phyloP scores from a whole-genome alignment of 768 basidiomycete genomes.

The Pisolithus marmoratus region DNA sequence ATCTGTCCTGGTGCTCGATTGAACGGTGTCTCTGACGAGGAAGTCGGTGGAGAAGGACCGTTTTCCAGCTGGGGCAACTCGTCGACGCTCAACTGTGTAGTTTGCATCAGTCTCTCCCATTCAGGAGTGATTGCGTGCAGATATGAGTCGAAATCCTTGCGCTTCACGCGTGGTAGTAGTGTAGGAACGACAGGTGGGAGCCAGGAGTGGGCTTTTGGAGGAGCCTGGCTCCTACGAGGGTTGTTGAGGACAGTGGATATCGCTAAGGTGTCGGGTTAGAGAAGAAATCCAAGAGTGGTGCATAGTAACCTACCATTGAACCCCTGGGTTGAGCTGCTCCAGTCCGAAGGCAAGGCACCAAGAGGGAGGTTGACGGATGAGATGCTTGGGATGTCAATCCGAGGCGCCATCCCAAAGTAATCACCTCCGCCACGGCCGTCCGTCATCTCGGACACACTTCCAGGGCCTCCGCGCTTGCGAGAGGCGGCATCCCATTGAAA shows the following conservation, averaged over 20 bases:
- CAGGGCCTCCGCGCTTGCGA: conserved; percentile 51
- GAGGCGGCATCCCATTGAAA: conserved; percentile 70
- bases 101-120: conserved; percentile 69
- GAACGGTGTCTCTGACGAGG: conserved; percentile 4
- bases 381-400: conserved; percentile 39
- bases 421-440: conserved; percentile 55
- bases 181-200: conserved; percentile 68
- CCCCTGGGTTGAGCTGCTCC: conserved; percentile 79
- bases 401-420: conserved; percentile 41
- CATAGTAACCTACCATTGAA: conserved; percentile 67
- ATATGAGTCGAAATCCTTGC: conserved; percentile 84
- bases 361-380: conserved; percentile 45
- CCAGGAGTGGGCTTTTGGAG: conserved; percentile 81
- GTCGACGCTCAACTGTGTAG: conserved; percentile 26
- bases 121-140: conserved; percentile 64
- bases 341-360: conserved; percentile 52
- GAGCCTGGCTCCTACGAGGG: conserved; percentile 77
- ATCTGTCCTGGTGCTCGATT: conserved; percentile 29
- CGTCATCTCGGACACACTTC: conserved; percentile 70
- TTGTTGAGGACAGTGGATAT: conserved; percentile 93
- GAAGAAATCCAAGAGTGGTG: not conserved
- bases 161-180: conserved; percentile 71
- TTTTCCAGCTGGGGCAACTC: conserved; percentile 25
- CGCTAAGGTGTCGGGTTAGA: conserved; percentile 42
- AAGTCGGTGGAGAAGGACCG: conserved; percentile 4